Base-by-base conservation (phyloP, 441 rosid genomes). In the Pelargonium fulgidum region DNA sequence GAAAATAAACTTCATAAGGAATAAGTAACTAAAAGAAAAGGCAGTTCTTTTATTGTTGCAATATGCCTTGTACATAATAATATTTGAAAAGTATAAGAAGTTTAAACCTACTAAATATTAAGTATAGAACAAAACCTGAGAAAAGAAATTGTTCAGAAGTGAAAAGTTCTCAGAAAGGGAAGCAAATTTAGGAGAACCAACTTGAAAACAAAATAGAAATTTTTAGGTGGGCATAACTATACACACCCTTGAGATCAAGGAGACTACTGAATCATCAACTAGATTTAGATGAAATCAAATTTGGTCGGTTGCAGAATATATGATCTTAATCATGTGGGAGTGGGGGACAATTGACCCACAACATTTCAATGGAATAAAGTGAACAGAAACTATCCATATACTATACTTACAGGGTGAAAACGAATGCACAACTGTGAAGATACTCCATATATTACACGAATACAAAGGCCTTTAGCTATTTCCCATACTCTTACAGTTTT, bases 401-500 rank as follows among this genome's bases (percentile, higher is more conserved):
- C 17, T 2, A 45, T 70, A 82, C 98, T 86, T 81, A 89, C 97
- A 81, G 96, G 97, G 75, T 93, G 95, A 78, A 93, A 91, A 70
- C 96, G 92, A 68, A 93, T 91, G 78, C 96, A 93, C 72, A 84
- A 72, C 83, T 93, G 99, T 65, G 89, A 73, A 41, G 96, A 87
- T 63, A 86, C 81, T 75, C 96, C 96, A 85, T 93, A 93, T 77
- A 89, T 84, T 64, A 93, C 97, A 84, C 99, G 86, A 61, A 93
- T 86, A 84, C 99, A 93, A 81, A 84, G 84, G 41, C 95, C 99
- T 84, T 82, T 83, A 62, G 90, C 82, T 79, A 93, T 80, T 79
- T 89, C 97, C 99, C 99, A 93, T 41, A 91, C 96, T 82, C 96
- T 85, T 73, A 93, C 93, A 74, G 99, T 93, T 85, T 93, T 93